These are phyloP conservation scores for Aspergillus bombycis DNA, from an alignment of 2,329 filamentous ascomycete species.

Conservation along the genomic window DNA sequence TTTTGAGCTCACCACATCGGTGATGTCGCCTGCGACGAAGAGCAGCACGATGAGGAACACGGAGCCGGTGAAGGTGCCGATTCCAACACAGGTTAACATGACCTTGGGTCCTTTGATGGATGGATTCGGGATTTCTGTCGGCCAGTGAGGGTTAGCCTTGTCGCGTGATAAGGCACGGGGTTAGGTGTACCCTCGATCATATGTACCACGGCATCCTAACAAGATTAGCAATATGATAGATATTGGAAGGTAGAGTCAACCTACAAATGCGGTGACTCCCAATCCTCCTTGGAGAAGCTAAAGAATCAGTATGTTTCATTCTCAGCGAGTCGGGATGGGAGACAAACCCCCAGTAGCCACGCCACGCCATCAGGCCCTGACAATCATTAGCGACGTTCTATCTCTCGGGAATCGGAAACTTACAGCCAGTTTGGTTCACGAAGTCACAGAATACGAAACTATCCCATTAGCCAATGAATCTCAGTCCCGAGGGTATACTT, in stretches of 20 bases:
- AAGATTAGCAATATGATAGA: conserved; percentile 5
- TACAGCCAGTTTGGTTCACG: conserved; percentile 67
- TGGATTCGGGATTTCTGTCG: conserved; percentile 41
- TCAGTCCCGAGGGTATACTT: conserved; percentile 37
- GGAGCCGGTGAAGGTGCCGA: conserved; percentile 65
- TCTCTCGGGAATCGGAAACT: not conserved
- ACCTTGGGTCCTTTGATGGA: conserved; percentile 63
- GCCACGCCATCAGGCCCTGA: conserved; percentile 63
- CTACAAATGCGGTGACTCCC: conserved; percentile 55
- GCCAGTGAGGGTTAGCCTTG: not conserved
- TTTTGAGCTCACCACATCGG: conserved; percentile 57
- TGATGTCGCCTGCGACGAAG: conserved; percentile 63
- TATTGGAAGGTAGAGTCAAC: conserved; percentile 11
- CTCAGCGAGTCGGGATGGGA: no score
- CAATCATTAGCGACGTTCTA: conserved; percentile 17
- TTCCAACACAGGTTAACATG: conserved; percentile 66
- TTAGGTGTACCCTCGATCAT: conserved; percentile 41
- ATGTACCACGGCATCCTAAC: conserved; percentile 45
- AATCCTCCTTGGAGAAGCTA: conserved; percentile 53
- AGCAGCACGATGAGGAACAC: conserved; percentile 65
- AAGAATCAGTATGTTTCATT: conserved; percentile 13
- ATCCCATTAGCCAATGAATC: conserved; percentile 1
- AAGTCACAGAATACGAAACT: conserved; percentile 63
- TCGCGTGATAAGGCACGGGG: not conserved
- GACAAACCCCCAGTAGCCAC: conserved; percentile 43